Base-by-base conservation (phyloP, 2,329 filamentous ascomycete species). In the Aspergillus pseudoviridinutans region DNA sequence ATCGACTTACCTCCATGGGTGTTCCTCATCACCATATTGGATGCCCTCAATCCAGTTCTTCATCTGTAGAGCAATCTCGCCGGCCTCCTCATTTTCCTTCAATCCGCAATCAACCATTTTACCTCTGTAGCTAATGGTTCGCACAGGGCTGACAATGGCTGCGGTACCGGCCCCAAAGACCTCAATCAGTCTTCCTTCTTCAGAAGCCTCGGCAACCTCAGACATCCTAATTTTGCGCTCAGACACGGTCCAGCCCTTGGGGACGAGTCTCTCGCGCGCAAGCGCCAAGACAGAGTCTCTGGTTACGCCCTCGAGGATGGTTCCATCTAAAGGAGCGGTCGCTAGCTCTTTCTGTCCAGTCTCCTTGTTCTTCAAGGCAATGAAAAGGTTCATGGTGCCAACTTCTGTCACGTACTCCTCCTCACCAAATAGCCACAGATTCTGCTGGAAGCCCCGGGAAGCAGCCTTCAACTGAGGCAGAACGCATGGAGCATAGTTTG, bases 401-500 rank as follows among this genome's bases (percentile, higher is more conserved):
- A 97, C 94, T 78, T 99, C 94, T 50, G 94, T 99, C 58, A 97
- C 88, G 70, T 88, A 96, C 75, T 97, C 91, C 76, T 97, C 91
- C 71, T 95, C 88, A 47, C 92, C 92, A 72, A 97, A 99, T 32
- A 99, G 80, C 94, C 94, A 99, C 54, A 99, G 83, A 78, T 97
- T 99, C 81, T 99, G 94, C 79, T 97, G 93, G 83, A 92, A 96
- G 24, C 94, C 94, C 56, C 92, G 86, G 75, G 87, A 89, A 49
- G 92, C 91, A 46, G 94, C 94, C 77, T 96, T 86, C 68, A 94
- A 85, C 79, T 99, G 94, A 20, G 94, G 94, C n/a, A 97, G 81
- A 69, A 99, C 93, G 80, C 94, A 97, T 5, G 94, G 94, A n/a
- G 94, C 94, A 75, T 99, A 99, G 84, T 99, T 99, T 70, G 93